phyloP scores from a whole-genome alignment of 805 yeast genomes.

The Kodamaea laetipori region DNA sequence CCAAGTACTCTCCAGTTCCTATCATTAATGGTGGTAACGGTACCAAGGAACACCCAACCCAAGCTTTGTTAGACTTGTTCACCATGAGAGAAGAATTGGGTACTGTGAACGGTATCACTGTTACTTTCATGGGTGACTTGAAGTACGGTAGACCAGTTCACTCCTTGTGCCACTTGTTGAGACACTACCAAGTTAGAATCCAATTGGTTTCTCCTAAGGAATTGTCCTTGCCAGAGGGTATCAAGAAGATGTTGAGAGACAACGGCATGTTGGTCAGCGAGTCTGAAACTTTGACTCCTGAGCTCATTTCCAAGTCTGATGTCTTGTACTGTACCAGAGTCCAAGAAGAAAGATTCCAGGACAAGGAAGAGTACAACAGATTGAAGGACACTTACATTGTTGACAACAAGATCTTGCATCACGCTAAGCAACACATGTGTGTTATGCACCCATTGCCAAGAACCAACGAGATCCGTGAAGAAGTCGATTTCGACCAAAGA shows the following conservation, averaged over 20 bases:
- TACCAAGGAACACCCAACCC: conserved; percentile 97
- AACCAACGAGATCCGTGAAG: conserved; percentile 93
- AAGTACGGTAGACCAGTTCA: conserved; percentile 98
- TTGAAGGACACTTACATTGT: conserved; percentile 90
- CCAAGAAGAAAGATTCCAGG: conserved; percentile 92
- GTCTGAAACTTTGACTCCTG: conserved; percentile 76
- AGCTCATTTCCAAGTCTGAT: conserved; percentile 85
- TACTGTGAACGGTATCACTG: conserved; percentile 95
- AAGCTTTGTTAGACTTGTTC: conserved; percentile 94
- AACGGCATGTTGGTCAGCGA: conserved; percentile 74
- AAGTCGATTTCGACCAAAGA: conserved; percentile 98
- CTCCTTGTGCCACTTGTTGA: conserved; percentile 85
- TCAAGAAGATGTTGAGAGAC: conserved; percentile 64
- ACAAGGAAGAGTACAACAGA: conserved; percentile 75
- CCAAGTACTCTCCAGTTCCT: conserved; percentile 95
- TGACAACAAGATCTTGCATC: conserved; percentile 84
- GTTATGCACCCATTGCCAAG: conserved; percentile 99
- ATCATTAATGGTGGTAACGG: conserved; percentile 98
- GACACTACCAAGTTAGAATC: conserved; percentile 89
- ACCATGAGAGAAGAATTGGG: conserved; percentile 99
- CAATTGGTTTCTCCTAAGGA: conserved; percentile 92
- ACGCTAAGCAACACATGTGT: conserved; percentile 98
- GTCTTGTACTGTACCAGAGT: conserved; percentile 97
- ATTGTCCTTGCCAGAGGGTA: conserved; percentile 75
- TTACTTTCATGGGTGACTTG: conserved; percentile 98